Evolutionary conservation across 1,139 yeast genomes (phyloP), one percentile per base, ranked within the genome.

Genomic region (Debaryomyces sp.): DNA sequence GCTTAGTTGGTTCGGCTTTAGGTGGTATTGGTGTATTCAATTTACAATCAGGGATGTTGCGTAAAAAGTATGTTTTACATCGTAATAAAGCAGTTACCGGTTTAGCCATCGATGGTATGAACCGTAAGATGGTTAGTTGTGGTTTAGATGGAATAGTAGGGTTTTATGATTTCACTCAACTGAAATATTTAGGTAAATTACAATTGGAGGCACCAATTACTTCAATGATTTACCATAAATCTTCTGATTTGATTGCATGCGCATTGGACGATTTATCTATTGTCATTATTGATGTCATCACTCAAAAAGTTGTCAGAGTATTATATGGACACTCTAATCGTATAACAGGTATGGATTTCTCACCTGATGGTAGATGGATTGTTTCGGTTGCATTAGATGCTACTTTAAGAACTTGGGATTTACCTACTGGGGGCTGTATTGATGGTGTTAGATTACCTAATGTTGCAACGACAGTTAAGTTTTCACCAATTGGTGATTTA

Each of bases 301-400:
- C 98, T 1, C 89, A 84, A 61, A 85, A 81, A 59, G 80, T 89
- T 37, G 95, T 95, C 29, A 85, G 99, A 75, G 88, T 87, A 50
- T 75, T 95, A 49, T 85, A 85, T 75, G 99, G 99, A 3, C 99
- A 95, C 63, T 77, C 87, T 17, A 92, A 92, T 67, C 78, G 97
- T 62, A 86, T 95, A 54, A 91, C 98, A 0, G 81, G 90, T 1
- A 70, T 94, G 67, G 98, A 90, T 63, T 94, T 94, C 61, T 86
- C 96, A 6, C 96, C 97, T 4, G 96, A 92, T 66, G 98, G 97
- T 35, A 82, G 98, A 66, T 95, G 98, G 98, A 73, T 95, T 39
- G 86, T 95, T 10, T 85, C 96, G 22, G 84, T 90, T 0, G 81
- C 91, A 1, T 75, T 92, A 52, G 99, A 95, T 65, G 78, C 90